Conservation (phyloP, 2,329 filamentous ascomycete genomes). For the Epichloe scottii region DNA sequence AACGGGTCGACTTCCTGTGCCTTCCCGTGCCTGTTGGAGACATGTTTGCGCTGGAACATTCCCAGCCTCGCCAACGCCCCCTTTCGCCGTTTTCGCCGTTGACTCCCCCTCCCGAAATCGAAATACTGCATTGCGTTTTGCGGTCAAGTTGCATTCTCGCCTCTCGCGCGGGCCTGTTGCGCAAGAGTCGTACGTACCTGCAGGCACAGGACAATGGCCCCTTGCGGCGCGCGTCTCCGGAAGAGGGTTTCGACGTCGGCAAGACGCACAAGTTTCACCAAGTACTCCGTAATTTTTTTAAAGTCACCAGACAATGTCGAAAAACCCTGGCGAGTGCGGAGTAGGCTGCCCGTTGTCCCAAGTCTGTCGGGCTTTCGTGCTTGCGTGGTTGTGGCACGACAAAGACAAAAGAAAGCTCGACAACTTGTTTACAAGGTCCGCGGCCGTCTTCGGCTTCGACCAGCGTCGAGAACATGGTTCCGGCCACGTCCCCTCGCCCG, state of each 20-base stretch:
- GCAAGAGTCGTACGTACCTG: constrained; percentile 7
- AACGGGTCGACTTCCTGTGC: neutral
- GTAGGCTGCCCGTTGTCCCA: too few species aligned
- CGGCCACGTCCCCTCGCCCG: neutral
- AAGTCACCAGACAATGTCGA: too few species aligned
- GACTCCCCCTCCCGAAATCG: too few species aligned
- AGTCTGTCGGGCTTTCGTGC: too few species aligned
- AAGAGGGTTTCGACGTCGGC: too few species aligned
- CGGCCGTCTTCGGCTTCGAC: neutral
- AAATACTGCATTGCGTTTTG: neutral
- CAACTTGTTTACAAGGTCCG: too few species aligned
- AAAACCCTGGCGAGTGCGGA: too few species aligned
- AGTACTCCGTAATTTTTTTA: too few species aligned
- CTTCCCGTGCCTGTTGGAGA: too few species aligned
- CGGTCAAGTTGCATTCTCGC: neutral
- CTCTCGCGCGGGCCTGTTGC: neutral
- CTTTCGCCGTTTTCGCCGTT: neutral
- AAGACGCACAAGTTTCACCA: too few species aligned
- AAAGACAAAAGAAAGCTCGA: too few species aligned
- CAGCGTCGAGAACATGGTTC: neutral
- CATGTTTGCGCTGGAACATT: neutral
- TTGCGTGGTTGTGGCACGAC: too few species aligned
- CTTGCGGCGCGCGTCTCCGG: constrained; percentile 1
- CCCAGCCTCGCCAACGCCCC: neutral
- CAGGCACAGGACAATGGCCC: constrained; percentile 5